Evolutionary conservation across 1,284 basidiomycete genomes (phyloP).

Genomic region (Meira miltonrushii): DNA sequence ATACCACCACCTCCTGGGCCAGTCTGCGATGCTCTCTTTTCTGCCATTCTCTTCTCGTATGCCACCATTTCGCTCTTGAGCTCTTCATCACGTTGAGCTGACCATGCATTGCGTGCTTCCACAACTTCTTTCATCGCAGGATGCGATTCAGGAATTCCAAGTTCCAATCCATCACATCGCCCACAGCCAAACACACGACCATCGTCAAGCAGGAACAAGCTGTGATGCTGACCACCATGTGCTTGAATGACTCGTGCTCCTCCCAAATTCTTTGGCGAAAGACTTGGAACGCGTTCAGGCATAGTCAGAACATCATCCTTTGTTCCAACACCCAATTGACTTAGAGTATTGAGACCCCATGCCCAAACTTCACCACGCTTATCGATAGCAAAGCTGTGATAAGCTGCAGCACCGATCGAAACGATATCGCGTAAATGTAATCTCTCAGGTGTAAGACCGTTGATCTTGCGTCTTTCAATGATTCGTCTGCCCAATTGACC

Average conservation of each 20-base stretch:
- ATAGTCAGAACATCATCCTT: constrained; percentile 61
- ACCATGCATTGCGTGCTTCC: constrained; percentile 49
- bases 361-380: constrained; percentile 74
- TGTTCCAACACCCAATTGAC: constrained; percentile 62
- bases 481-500: constrained; percentile 69
- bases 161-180: constrained; percentile 69
- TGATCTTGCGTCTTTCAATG: constrained; percentile 64
- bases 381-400: constrained; percentile 84
- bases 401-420: constrained; percentile 70
- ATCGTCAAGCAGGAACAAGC: constrained; percentile 74
- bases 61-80: constrained; percentile 15
- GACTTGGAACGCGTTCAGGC: constrained; percentile 65
- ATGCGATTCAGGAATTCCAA: constrained; percentile 66
- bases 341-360: constrained; percentile 81
- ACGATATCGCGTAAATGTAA: constrained; percentile 70
- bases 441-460: constrained; percentile 74
- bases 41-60: constrained; percentile 22
- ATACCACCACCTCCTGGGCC: constrained; percentile 17
- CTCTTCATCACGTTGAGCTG: constrained; percentile 15
- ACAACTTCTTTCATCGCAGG: constrained; percentile 57
- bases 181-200: constrained; percentile 81
- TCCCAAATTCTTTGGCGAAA: constrained; percentile 64
- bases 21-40: constrained; percentile 45
- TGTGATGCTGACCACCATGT: constrained; percentile 75
- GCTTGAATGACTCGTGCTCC: constrained; percentile 58